A percentile compares a stretch with the other conserved stretches of the same genome.
phyloP scores from a whole-genome alignment of 164 flowering plant genomes.

The Taxillus chinensis region DNA sequence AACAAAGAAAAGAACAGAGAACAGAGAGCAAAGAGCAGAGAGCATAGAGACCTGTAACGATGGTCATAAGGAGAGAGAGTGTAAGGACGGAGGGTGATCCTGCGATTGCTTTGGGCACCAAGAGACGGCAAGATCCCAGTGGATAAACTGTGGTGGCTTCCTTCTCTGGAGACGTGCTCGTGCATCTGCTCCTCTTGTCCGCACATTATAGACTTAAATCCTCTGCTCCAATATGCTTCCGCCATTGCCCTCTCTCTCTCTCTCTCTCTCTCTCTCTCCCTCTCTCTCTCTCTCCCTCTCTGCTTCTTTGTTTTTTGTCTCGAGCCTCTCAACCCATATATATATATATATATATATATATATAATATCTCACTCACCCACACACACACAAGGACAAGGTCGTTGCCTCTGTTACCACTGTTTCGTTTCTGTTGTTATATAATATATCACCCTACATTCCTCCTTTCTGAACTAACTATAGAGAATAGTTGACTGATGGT shows the following conservation, averaged over 20 bases:
- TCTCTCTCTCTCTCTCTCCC: neutral
- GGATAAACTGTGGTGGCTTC: slow-evolving; percentile 73
- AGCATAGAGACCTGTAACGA: slow-evolving; percentile 47
- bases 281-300: neutral
- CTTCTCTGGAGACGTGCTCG: slow-evolving; percentile 67
- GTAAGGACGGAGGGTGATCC: slow-evolving; percentile 46
- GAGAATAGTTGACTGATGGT: too few relatives aligned
- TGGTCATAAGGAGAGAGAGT: slow-evolving; percentile 74
- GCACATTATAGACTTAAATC: slow-evolving; percentile 37
- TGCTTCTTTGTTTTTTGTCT: neutral
- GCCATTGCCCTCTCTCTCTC: neutral
- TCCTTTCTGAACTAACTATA: too few relatives aligned
- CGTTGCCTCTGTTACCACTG: neutral
- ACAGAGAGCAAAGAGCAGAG: neutral
- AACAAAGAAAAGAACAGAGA: neutral
- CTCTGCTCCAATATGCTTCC: slow-evolving; percentile 9
- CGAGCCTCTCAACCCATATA: too few relatives aligned
- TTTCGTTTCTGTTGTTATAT: neutral
- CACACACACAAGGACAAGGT: too few relatives aligned
- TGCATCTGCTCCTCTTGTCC: slow-evolving; percentile 18
- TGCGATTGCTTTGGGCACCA: slow-evolving; percentile 69
- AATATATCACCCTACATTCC: too few relatives aligned
- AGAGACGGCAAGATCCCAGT: slow-evolving; percentile 73
- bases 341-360: too few relatives aligned
- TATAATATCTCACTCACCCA: too few relatives aligned